These are phyloP conservation scores for Choanephora cucurbitarum DNA, from an alignment of 371 early-diverging fungal species.

Conservation along the genomic window DNA sequence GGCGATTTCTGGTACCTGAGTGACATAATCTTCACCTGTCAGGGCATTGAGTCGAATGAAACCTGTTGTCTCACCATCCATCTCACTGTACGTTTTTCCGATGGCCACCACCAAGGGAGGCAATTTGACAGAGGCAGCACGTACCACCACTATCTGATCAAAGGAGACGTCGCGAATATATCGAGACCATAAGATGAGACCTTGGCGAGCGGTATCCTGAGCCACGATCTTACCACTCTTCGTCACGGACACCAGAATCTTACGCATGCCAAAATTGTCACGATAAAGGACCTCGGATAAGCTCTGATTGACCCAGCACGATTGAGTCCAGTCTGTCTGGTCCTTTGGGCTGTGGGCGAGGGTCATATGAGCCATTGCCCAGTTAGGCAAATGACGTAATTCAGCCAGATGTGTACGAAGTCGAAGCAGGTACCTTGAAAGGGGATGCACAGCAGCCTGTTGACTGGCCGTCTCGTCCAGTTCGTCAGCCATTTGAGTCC, in stretches of 20 bases:
- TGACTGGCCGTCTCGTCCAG: conserved; percentile 54
- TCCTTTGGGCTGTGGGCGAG: not conserved
- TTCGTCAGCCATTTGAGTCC: conserved; percentile 79
- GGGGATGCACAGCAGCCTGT: conserved; percentile 39
- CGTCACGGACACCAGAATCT: conserved; percentile 79
- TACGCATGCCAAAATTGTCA: conserved; percentile 86
- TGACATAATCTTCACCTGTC: conserved; percentile 64
- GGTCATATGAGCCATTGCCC: conserved; percentile 32
- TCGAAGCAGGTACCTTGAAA: conserved; percentile 73
- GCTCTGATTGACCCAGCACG: conserved; percentile 30
- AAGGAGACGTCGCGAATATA: conserved; percentile 47
- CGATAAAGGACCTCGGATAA: conserved; percentile 45
- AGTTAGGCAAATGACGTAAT: conserved; percentile 39
- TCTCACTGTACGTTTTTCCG: conserved; percentile 42
- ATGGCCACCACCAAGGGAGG: conserved; percentile 77
- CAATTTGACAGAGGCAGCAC: conserved; percentile 66
- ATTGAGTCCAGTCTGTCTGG: conserved; percentile 16
- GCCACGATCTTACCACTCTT: conserved; percentile 81
- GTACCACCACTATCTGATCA: conserved; percentile 59
- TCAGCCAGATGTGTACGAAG: conserved; percentile 55
- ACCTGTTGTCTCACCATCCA: conserved; percentile 44
- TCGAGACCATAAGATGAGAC: conserved; percentile 77
- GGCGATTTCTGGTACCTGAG: conserved; percentile 32
- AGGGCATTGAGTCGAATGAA: conserved; percentile 71
- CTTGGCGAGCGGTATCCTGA: conserved; percentile 73